Base-by-base conservation (phyloP, 768 basidiomycete genomes). In the Tricholoma saponaceum region DNA sequence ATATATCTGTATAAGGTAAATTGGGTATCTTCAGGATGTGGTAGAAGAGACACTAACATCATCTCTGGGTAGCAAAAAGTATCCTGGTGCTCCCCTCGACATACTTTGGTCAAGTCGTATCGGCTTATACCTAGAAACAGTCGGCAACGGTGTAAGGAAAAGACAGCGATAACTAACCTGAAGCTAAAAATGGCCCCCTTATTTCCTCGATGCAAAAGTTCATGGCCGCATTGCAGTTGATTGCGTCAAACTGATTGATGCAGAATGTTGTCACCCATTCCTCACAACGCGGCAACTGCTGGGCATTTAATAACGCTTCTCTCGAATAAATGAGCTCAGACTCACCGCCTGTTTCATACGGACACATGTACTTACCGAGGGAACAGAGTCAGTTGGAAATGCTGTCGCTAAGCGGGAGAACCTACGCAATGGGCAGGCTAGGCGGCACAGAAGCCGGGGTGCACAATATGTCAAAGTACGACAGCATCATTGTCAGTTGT, bases 101-200 rank as follows among this genome's bases (percentile, higher is more conserved):
- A 90, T 30, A 74, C 69, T 64, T 79, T 79, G 64, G 80, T 85
- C 52, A 92, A 80, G 64, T 92, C 89, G 65, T 92, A 91, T 1
- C 81, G 82, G 65, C 85, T 85, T 67, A 72, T 70, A 13, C 75
- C 77, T 77, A 51, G 10, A 30, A 8, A 30, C 28, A 8, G 28
- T 30, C 28, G 28, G 28, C 28, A 30, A 30, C 28, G 4, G 8
- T 18, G 10, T 3, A 39, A 37, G 25, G 37, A 30, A 12, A 4
- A 23, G 25, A 51, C 33, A 6, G 26, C 26, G 14, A 26, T 3
- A 35, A 59, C 79, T 66, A 35, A 79, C 78, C 71, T 60, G 74
- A 73, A 58, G 73, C 63, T 64, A 72, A 58, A 72, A 77, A 69
- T 37, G 77, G 72, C 55, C 60, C 68, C 25, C 72, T 75, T n/a